phyloP scores from a whole-genome alignment of 2,329 filamentous ascomycete genomes.

The Paramyrothecium sp. region DNA sequence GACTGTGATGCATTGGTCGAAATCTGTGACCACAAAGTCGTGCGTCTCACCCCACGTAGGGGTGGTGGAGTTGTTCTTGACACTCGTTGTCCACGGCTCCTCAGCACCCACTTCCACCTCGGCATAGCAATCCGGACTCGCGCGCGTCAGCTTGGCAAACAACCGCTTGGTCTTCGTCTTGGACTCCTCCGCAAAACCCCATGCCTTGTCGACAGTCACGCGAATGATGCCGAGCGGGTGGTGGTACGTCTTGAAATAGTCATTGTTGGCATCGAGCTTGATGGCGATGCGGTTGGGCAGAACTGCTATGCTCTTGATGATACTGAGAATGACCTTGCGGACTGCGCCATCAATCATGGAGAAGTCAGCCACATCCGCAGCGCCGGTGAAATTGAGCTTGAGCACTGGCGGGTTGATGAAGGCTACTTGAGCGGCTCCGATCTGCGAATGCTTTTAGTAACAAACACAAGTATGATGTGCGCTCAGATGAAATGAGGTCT shows the following conservation, averaged over 20 bases:
- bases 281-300: slow-evolving; percentile 22
- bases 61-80: slow-evolving; percentile 20
- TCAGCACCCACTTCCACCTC: slow-evolving; percentile 18
- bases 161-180: slow-evolving; percentile 19
- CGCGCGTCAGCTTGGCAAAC: slow-evolving; percentile 18
- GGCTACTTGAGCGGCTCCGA: slow-evolving; percentile 20
- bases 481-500: neutral
- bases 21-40: slow-evolving; percentile 21
- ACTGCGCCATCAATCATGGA: slow-evolving; percentile 17
- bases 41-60: slow-evolving; percentile 22
- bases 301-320: slow-evolving; percentile 22
- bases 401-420: slow-evolving; percentile 22
- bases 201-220: slow-evolving; percentile 17
- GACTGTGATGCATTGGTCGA: slow-evolving; percentile 18
- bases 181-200: slow-evolving; percentile 16
- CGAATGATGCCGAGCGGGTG: slow-evolving; percentile 20
- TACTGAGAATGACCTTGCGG: slow-evolving; percentile 18
- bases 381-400: slow-evolving; percentile 21
- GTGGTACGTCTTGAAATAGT: slow-evolving; percentile 24
- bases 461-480: neutral
- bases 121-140: slow-evolving; percentile 20
- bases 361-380: slow-evolving; percentile 21
- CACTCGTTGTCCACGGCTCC: slow-evolving; percentile 20
- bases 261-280: slow-evolving; percentile 20
- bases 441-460: slow-evolving; percentile 9